phyloP scores from a whole-genome alignment of 2,329 filamentous ascomycete genomes.

The Exophiala viscosa region DNA sequence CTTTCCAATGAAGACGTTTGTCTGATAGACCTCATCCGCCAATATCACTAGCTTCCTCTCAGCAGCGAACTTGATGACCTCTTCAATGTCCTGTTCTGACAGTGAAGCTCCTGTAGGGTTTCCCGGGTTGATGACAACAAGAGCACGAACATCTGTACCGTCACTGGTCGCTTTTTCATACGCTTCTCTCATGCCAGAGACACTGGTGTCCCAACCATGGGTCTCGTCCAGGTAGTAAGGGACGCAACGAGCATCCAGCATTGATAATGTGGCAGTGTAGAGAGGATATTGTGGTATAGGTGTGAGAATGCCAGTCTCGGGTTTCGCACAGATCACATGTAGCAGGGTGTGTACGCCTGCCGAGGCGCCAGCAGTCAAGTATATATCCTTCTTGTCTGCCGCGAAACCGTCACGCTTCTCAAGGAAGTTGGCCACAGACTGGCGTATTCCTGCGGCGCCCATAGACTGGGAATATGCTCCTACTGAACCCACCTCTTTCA shows the following conservation, averaged over 20 bases:
- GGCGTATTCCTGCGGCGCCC: constrained; percentile 78
- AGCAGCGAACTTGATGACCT: constrained; percentile 81
- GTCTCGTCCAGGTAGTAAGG: constrained; percentile 92
- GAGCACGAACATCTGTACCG: constrained; percentile 82
- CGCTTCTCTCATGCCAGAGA: constrained; percentile 69
- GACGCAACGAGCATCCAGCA: constrained; percentile 81
- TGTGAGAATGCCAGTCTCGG: constrained; percentile 78
- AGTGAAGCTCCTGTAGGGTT: constrained; percentile 94
- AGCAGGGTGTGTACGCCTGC: constrained; percentile 93
- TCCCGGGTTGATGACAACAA: constrained; percentile 97
- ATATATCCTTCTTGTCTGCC: constrained; percentile 75
- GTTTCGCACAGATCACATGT: constrained; percentile 76
- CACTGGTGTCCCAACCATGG: constrained; percentile 80
- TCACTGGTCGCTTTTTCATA: constrained; percentile 70
- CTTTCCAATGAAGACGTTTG: constrained; percentile 88
- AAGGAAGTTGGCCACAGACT: constrained; percentile 89
- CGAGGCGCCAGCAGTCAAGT: constrained; percentile 86
- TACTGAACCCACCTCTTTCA: constrained; percentile 82
- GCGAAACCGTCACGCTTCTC: constrained; percentile 88
- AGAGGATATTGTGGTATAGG: constrained; percentile 98
- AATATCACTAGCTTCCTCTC: constrained; percentile 83
- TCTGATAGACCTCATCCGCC: constrained; percentile 98
- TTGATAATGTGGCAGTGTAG: constrained; percentile 85
- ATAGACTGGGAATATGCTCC: constrained; percentile 95
- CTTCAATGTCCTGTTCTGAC: constrained; percentile 70